These are phyloP conservation scores for Teunomyces tritomae DNA, from an alignment of 805 yeast species.

Conservation along the genomic window DNA sequence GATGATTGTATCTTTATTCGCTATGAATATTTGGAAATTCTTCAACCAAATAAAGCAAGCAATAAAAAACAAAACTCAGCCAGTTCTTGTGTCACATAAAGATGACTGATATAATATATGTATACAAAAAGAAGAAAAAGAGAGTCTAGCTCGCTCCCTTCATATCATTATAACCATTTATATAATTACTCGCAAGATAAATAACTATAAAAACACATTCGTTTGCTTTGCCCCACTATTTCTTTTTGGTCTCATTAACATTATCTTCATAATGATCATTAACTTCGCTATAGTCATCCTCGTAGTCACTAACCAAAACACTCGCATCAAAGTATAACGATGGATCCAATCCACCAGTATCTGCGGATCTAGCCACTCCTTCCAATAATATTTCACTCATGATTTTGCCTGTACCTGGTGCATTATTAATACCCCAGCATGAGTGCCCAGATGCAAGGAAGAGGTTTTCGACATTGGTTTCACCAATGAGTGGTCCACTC, in stretches of 20 bases:
- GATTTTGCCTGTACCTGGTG: constrained; percentile 94
- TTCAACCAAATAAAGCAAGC: constrained; percentile 2
- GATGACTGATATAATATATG: no score
- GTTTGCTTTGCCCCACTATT: neutral
- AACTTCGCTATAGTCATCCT: constrained; percentile 6
- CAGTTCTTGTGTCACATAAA: neutral
- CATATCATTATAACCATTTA: neutral
- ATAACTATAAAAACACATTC: neutral
- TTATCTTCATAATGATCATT: constrained; percentile 7
- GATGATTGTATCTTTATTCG: constrained; percentile 18
- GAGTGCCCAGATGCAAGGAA: constrained; percentile 90
- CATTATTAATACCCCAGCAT: constrained; percentile 98
- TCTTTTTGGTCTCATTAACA: constrained; percentile 3
- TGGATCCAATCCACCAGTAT: constrained; percentile 81
- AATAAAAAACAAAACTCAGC: neutral
- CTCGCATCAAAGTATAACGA: constrained; percentile 80
- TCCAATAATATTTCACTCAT: constrained; percentile 85
- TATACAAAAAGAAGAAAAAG: neutral
- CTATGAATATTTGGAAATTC: constrained; percentile 12
- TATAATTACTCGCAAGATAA: neutral
- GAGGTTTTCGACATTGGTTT: constrained; percentile 78
- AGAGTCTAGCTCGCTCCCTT: neutral
- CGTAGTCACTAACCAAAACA: constrained; percentile 33
- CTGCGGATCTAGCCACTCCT: constrained; percentile 76
- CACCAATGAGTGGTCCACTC: constrained; percentile 92